Base-by-base conservation (phyloP, 2,329 filamentous ascomycete genomes). In the Beauveria australis region DNA sequence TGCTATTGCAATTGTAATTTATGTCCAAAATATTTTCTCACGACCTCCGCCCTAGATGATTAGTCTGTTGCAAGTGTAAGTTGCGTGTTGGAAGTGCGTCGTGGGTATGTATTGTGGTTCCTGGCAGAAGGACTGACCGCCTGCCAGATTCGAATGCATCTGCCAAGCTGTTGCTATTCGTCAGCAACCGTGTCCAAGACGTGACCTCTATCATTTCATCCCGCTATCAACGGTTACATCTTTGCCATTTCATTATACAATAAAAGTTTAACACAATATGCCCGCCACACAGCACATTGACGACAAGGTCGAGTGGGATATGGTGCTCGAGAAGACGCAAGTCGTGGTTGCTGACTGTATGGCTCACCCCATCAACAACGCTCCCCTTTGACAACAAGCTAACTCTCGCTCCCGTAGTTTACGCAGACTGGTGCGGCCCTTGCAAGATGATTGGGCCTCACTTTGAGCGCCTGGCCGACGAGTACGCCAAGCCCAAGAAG, bases 371-470 rank as follows among this genome's bases (percentile, higher is more conserved):
- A 37, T 16, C 8, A n/a, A 28, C 14, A 26, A 47, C 26, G 19
- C 14, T n/a, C n/a, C 7, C 7, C 30, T 14, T n/a, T 10, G 12
- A 8, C 43, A 41, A 9, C 16, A 48, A 22, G 47, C 67, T 74
- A 71, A 72, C 66, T 62, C 57, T 46, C 14, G 44, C 55, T 66
- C 67, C 54, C 16, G 44, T 58, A 95, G 91, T 97, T 81, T 95
- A 94, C 71, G 93, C 93, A 73, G 89, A 95, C 76, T 96, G 91
- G 90, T 97, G 92, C 74, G 89, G 88, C 61, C 92, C 93, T 70
- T 97, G 92, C 83, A 95, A 95, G 77, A 84, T 88, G 72, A 95
- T 97, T 66, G 90, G 90, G 54, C 93, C 93, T 22, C 84, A 89
- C 61, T 97, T 95, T 74, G 91, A 96, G 71, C 85, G 88, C 68